Percentiles rank a stretch among this genome's conserved stretches.
Evolutionary conservation across 345 rosid species (phyloP).

Genomic region (Eucalyptus decipiens): DNA sequence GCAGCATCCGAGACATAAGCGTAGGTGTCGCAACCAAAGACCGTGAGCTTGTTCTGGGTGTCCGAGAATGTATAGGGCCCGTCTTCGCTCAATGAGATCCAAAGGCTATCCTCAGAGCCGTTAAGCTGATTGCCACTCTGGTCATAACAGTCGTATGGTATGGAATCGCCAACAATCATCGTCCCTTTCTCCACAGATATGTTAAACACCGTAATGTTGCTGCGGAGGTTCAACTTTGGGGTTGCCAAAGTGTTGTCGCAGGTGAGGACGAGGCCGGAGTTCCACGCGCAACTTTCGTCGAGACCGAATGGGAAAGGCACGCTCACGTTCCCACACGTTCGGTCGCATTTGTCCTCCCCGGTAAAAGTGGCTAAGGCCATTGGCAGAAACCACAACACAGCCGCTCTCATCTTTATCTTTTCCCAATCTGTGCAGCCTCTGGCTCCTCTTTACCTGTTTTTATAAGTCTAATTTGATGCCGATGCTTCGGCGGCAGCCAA

Average conservation of each 20-base stretch:
- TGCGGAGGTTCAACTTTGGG: rapidly evolving
- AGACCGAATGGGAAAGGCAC: not conserved
- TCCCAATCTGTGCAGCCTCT: too few species aligned
- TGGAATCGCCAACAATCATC: rapidly evolving
- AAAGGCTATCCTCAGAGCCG: rapidly evolving
- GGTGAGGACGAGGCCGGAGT: rapidly evolving
- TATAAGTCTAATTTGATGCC: too few species aligned
- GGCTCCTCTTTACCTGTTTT: too few species aligned
- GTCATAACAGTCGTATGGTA: not conserved
- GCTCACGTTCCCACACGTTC: rapidly evolving
- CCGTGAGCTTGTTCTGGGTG: not conserved
- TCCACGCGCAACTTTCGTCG: rapidly evolving
- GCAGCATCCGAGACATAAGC: rapidly evolving
- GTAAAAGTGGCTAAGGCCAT: too few species aligned
- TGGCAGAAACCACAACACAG: too few species aligned
- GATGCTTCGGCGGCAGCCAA: too few species aligned
- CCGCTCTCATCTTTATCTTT: too few species aligned
- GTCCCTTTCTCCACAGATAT: not conserved
- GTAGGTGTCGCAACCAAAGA: not conserved
- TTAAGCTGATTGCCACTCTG: rapidly evolving
- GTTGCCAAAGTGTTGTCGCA: not conserved
- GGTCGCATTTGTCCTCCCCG: not conserved
- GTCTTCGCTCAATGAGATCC: rapidly evolving
- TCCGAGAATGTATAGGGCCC: not conserved
- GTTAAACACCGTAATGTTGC: rapidly evolving